Base-by-base conservation (phyloP, 129 eudicot genomes). In the Oenanthe sinensis region DNA sequence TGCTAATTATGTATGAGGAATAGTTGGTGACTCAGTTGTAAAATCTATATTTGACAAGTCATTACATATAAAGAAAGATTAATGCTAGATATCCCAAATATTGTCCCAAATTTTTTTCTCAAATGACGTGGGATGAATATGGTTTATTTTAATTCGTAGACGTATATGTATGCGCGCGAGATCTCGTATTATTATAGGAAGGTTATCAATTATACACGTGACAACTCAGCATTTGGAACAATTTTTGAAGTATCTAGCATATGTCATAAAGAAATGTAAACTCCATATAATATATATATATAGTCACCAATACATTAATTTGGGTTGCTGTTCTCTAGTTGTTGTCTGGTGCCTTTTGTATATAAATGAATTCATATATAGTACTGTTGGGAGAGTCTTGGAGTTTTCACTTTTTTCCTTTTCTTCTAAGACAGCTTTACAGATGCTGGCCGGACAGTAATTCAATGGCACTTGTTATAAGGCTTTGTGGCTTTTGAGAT, bases 371-470 rank as follows among this genome's bases (percentile, higher is more conserved):
- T 60, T 8, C 33, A 60, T 10, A 60, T 8, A 24, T 60, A 60
- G 24, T 60, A 60, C 16, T n/a, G 69, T 60, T 60, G 69, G 24
- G 36, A 60, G 69, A 60, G 69, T 22, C 36, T 26, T 60, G 69
- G 69, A 60, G 69, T 60, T 60, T 60, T 24, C 16, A 60, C 33
- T 60, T 60, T 60, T 60, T 60, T 60, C 69, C 69, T 60, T 24
- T 60, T 60, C 33, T 24, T 2, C 60, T 60, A 26, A 60, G 30
- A 60, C 69, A 60, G 69, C 69, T 24, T 60, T 60, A 22, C 16
- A 60, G 69, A 26, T 24, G 69, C 69, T 60, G 69, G 69, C 69
- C 24, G 69, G 69, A 60, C 60, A 52, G 60, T 52, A 52, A 19
- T 52, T 52, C 60, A 52, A 52, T 52, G 60, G 60, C 60, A 19